phyloP scores from a whole-genome alignment of 768 basidiomycete species.

The Cystobasidium onofrii region DNA sequence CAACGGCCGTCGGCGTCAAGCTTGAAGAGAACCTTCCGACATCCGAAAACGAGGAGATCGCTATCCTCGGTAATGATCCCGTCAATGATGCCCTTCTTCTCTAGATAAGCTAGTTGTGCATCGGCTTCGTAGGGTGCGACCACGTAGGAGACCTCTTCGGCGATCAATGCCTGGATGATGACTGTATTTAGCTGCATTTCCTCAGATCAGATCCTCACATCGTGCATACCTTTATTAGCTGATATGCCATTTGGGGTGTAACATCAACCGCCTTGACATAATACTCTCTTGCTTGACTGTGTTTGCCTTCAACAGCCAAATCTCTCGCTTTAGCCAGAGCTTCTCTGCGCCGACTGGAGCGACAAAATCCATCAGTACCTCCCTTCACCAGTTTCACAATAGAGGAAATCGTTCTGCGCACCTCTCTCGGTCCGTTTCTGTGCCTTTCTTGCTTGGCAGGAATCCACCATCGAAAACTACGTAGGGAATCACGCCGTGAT shows the following conservation, averaged over 20 bases:
- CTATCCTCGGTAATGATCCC: constrained; percentile 96
- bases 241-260: constrained; percentile 93
- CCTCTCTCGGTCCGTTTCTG: constrained; percentile 68
- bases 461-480: constrained; percentile 95
- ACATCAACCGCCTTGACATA: constrained; percentile 90
- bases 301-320: constrained; percentile 67
- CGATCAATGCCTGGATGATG: constrained; percentile 62
- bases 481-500: constrained; percentile 77
- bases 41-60: constrained; percentile 95
- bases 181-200: neutral
- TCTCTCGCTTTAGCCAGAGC: constrained; percentile 64
- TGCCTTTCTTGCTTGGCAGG: constrained; percentile 84
- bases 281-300: constrained; percentile 70
- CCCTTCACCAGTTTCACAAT: neutral
- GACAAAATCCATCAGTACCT: neutral
- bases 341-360: constrained; percentile 56
- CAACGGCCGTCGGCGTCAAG: constrained; percentile 57
- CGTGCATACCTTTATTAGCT: constrained; percentile 75
- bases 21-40: constrained; percentile 84
- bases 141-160: constrained; percentile 70
- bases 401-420: constrained; percentile 37
- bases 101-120: constrained; percentile 88
- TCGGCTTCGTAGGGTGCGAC: constrained; percentile 99
- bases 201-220: neutral
- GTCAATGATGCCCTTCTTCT: constrained; percentile 69